Conservation (phyloP, 495 filamentous ascomycete genomes). For the Aspergillus coremiiformis region DNA sequence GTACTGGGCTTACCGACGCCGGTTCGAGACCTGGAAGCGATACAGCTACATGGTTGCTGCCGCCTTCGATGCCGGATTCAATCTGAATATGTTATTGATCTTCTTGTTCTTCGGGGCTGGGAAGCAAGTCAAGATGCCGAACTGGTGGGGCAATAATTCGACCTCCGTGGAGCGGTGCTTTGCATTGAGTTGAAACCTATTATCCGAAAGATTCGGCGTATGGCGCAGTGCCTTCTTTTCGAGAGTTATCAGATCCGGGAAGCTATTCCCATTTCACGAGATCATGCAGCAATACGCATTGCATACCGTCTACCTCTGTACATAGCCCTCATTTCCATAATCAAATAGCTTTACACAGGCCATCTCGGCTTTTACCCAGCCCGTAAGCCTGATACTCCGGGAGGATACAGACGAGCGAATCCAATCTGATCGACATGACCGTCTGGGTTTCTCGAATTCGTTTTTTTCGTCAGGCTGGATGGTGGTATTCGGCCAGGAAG, state of each 20-base stretch:
- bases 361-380: constrained; percentile 55
- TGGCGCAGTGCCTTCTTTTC: background rate
- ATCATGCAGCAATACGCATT: too few species aligned
- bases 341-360: constrained; percentile 24
- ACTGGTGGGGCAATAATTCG: constrained; percentile 50
- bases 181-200: constrained; percentile 16
- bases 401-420: constrained; percentile 52
- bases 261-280: too few species aligned
- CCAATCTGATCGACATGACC: constrained; percentile 41
- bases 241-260: background rate
- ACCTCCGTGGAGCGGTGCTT: constrained; percentile 32
- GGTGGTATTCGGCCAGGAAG: background rate
- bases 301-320: background rate
- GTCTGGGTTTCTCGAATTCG: background rate
- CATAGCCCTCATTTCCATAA: background rate
- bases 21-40: constrained; percentile 48
- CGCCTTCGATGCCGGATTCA: constrained; percentile 52
- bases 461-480: background rate
- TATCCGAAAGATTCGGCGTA: background rate
- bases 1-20: constrained; percentile 44
- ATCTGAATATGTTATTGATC: constrained; percentile 48
- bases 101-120: constrained; percentile 49
- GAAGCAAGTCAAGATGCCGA: constrained; percentile 46
- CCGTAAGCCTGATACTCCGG: constrained; percentile 50
- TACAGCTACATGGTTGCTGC: constrained; percentile 52